Base-by-base conservation (phyloP, 1,139 yeast genomes). In the Taphrina deformans region DNA sequence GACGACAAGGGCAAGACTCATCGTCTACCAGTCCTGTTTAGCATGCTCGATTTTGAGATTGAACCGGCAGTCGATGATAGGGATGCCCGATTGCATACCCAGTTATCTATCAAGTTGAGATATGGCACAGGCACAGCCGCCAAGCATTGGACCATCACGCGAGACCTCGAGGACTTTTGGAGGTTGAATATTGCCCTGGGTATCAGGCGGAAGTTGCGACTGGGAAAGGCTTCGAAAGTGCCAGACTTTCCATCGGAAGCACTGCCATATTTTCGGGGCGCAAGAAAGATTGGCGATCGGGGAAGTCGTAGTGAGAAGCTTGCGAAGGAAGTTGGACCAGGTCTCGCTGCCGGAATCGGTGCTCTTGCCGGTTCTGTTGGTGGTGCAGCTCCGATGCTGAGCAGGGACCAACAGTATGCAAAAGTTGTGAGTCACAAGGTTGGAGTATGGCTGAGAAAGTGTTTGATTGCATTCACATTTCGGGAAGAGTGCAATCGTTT, bases 91-190 rank as follows among this genome's bases (percentile, higher is more conserved):
- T 83, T 79, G 63, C 90, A 83, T 71, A 80, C 82, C 67, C 31
- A 65, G n/a, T 70, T 69, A 24, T 40, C 69, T 21, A 78, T 93
- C 23, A 89, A 87, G 66, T 78, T 93, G 65, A 97, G 91, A 72
- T 93, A 93, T 73, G 99, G 98, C 1, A 85, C 91, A 21, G 97
- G 97, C 0, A 84, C 85, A 3, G 84, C 87, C 65, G 78, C 93
- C 67, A 79, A 91, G 71, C 83, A 84, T 69, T 95, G 99, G 99
- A 79, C 86, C 0, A 83, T 95, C 6, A 81, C 85, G 46, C 87
- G 87, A 70, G 88, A 85, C 24, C 84, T 87, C 60, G 84, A 85
- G 71, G 97, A 91, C 69, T 79, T 95, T 56, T 77, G 63, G 63
- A 40, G 63, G 12, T 56, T 59, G 31, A 59, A 59, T 35, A 26